These are phyloP conservation scores for Yamadazyma paraphyllophila DNA, from an alignment of 805 yeast species.

Conservation along the genomic window DNA sequence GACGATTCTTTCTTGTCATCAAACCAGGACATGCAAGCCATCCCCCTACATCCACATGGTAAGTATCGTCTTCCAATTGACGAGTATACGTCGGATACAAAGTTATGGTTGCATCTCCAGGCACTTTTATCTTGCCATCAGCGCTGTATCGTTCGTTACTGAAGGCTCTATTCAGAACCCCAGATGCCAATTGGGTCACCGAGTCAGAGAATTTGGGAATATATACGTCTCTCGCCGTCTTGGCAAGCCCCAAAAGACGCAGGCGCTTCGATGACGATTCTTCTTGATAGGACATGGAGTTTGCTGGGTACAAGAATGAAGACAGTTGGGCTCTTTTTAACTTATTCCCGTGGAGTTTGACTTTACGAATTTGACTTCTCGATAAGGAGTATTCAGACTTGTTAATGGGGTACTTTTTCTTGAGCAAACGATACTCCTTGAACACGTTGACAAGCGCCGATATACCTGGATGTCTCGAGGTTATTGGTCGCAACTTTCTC, in stretches of 20 bases:
- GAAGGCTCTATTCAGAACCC: constrained; percentile 36
- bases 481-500: constrained; percentile 1
- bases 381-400: constrained; percentile 5
- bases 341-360: constrained; percentile 20
- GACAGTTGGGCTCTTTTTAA: constrained; percentile 1
- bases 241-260: constrained; percentile 49
- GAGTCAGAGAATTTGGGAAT: constrained; percentile 52
- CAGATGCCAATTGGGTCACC: constrained; percentile 47
- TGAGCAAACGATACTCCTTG: constrained; percentile 28
- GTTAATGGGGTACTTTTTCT: constrained; percentile 16
- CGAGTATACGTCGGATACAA: constrained; percentile 43
- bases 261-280: constrained; percentile 28
- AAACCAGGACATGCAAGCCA: constrained; percentile 70
- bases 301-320: not conserved
- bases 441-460: constrained; percentile 22
- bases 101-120: constrained; percentile 58
- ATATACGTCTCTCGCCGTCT: constrained; percentile 55
- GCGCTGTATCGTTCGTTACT: constrained; percentile 27
- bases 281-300: not conserved
- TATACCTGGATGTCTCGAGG: constrained; percentile 2
- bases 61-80: constrained; percentile 17
- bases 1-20: constrained; percentile 65
- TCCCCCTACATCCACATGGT: constrained; percentile 65
- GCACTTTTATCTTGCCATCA: constrained; percentile 35
- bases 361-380: constrained; percentile 10